Evolutionary conservation across 2,329 filamentous ascomycete species (phyloP), one percentile per base, ranked within the genome.

Genomic region (Leptographium lundbergii): DNA sequence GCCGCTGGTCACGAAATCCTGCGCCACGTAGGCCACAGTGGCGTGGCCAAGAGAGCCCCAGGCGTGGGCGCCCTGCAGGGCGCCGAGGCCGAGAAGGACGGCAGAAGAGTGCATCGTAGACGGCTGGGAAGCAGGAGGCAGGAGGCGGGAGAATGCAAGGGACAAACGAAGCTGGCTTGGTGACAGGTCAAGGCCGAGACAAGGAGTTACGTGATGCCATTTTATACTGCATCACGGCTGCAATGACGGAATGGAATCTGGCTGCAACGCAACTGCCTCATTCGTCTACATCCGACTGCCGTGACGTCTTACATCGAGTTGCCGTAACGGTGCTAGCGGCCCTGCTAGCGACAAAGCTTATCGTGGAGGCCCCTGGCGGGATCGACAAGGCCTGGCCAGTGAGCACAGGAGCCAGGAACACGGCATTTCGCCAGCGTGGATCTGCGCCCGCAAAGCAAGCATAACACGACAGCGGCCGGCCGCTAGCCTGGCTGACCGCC

Each of bases 1-100:
- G 13, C 69, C 68, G 0, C 72, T 57, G 17, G 70, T 61, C 10
- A 81, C 72, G 63, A 78, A 79, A 67, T 77, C 72, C 56, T 72
- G 72, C 1, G 78, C 78, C 51, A 81, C 67, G 65, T 79, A 79
- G 24, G 78, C 79, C n/a, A 81, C 71, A 0, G 79, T 77, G 61
- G 76, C 75, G 65, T 81, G 79, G 61, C 78, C 78, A 61, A 75
- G 70, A 9, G 68, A 67, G 14, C 74, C 74, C 74, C 74, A 76
- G 58, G 74, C 74, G 17, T 57, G 56, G 27, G 56, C 59, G 6
- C 56, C 56, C 19, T 47, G 51, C 4, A 58, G 51, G 19, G 45
- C 56, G 5, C 14, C 39, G 42, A 60, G 42, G 52, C 55, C 45
- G 51, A 34, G n/a, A 4, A 55, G 9, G 10, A 57, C 22, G 17